Conservation (phyloP, 768 basidiomycete species). For the Auricularia heimuer region DNA sequence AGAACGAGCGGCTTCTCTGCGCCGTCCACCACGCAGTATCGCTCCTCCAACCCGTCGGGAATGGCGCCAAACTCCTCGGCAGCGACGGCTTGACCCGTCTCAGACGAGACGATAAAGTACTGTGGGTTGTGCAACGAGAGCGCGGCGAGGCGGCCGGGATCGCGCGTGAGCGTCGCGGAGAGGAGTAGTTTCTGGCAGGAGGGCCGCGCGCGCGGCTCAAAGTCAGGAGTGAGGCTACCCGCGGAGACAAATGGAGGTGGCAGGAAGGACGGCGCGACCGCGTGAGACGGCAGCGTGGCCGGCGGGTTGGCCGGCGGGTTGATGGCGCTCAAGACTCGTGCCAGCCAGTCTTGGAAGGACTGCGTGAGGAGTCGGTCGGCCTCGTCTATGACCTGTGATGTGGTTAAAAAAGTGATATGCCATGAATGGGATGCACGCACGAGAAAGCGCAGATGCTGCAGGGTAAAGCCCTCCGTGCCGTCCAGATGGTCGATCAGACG, state of each 20-base stretch:
- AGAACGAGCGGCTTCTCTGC: slow-evolving; percentile 64
- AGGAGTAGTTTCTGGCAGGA: slow-evolving; percentile 94
- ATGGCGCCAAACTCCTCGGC: slow-evolving; percentile 1
- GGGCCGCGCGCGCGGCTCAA: slow-evolving; percentile 16
- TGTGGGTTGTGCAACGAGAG: slow-evolving; percentile 69
- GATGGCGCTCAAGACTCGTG: slow-evolving; percentile 70
- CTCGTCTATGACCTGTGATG: slow-evolving; percentile 84
- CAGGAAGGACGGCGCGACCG: neutral
- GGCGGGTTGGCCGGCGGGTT: slow-evolving; percentile 25
- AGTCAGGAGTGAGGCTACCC: neutral
- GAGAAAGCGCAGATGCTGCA: slow-evolving; percentile 92
- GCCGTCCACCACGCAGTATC: slow-evolving; percentile 72
- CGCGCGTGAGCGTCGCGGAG: slow-evolving; percentile 89
- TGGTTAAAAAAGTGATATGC: neutral
- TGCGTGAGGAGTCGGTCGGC: slow-evolving; percentile 93
- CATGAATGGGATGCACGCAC: slow-evolving; percentile 33
- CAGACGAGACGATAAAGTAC: slow-evolving; percentile 74
- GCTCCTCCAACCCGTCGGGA: slow-evolving; percentile 45
- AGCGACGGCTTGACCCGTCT: slow-evolving; percentile 24
- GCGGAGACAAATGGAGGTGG: slow-evolving; percentile 6
- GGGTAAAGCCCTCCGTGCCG: slow-evolving; percentile 78
- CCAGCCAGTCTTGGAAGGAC: slow-evolving; percentile 93
- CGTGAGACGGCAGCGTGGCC: neutral
- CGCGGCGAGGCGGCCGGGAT: slow-evolving; percentile 86
- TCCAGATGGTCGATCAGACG: slow-evolving; percentile 88